Base-by-base conservation (phyloP, 441 rosid species). In the Breynia disticha region DNA sequence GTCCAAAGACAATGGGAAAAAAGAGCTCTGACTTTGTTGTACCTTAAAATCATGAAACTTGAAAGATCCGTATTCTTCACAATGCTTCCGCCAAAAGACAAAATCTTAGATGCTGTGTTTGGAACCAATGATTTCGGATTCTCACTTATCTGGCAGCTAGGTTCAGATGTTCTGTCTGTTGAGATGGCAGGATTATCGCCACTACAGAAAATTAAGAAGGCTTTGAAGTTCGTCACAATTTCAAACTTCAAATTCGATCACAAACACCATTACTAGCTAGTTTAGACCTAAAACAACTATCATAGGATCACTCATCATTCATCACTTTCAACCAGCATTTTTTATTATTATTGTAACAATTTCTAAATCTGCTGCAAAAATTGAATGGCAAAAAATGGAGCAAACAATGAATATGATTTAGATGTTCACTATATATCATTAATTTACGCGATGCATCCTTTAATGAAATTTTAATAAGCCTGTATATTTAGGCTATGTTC, bases 41-140 rank as follows among this genome's bases (percentile, higher is more conserved):
- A 87, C 97, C 87, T 78, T 57, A 61, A 68, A 52, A 43, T 62
- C 59, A 65, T 81, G 52, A 76, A 63, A 68, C 74, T 56, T 68
- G 82, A 74, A 53, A 72, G 56, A 76, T 69, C 77, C 68, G 77
- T 45, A 50, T 56, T 71, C 79, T 72, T 80, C 50, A 37, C 75
- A 72, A 63, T 60, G 69, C 76, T 76, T 55, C 64, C 75, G 64
- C 79, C 83, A 52, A 67, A 52, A 63, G 78, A 51, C 51, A 19
- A 49, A 16, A 63, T 19, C 69, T 57, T 78, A 24, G 74, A 54
- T 65, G 59, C 75, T 37, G 50, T 32, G 56, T 72, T 72, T 24
- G 71, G 70, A 80, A 54, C 57, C 58, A 54, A 55, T 61, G 49
- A 50, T 59, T 54, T 65, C 38, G 74, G 60, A 54, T 62, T 60